Evolutionary conservation across 2,329 filamentous ascomycete species (phyloP).

Genomic region (Graphiopsis chlorocephala): DNA sequence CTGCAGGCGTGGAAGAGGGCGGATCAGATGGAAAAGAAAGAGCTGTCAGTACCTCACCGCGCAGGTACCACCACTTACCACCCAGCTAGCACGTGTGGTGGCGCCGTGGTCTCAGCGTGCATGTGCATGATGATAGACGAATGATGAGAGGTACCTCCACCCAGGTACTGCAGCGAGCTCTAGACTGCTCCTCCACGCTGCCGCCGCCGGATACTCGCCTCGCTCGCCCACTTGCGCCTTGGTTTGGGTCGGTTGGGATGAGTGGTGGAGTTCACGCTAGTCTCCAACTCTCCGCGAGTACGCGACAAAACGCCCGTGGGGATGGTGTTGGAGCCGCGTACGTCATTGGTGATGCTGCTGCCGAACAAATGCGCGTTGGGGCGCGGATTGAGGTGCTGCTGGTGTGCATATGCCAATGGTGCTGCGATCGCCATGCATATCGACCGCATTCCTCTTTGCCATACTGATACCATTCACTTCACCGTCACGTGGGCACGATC

Average conservation of each 20-base stretch:
- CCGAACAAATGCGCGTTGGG: background rate
- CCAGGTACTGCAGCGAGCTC: background rate
- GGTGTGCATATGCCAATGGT: background rate
- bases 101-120: slow-evolving; percentile 7
- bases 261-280: slow-evolving; percentile 9
- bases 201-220: background rate
- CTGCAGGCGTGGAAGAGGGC: slow-evolving; percentile 4
- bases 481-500: background rate
- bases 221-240: background rate
- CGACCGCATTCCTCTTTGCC: background rate
- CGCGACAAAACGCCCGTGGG: slow-evolving; percentile 7
- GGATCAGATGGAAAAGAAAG: slow-evolving; percentile 8
- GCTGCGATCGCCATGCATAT: background rate
- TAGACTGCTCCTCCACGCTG: background rate
- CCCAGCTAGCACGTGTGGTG: slow-evolving; percentile 1
- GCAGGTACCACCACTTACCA: slow-evolving; percentile 12
- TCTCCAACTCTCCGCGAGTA: slow-evolving; percentile 4
- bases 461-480: background rate
- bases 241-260: background rate
- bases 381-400: background rate
- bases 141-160: slow-evolving; percentile 6
- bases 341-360: slow-evolving; percentile 4
- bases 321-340: slow-evolving; percentile 1
- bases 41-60: background rate
- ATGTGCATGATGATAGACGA: slow-evolving; percentile 5